phyloP scores from a whole-genome alignment of 2,329 filamentous ascomycete species.

The Pseudogymnoascus sp. region DNA sequence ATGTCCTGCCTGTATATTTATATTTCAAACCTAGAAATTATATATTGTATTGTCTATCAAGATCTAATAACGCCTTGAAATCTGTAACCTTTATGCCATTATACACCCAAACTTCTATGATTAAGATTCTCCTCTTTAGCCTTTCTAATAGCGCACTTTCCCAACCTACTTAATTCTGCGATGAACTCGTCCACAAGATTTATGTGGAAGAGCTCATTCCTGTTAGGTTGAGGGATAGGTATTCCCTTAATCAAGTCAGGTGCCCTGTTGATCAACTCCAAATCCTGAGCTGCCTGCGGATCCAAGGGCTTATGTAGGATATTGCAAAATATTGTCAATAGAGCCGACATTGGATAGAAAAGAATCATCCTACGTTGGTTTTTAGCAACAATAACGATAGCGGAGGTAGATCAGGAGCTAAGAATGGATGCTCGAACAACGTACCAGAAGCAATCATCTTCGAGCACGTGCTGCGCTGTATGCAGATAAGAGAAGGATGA shows the following conservation, averaged over 20 bases:
- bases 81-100: background rate
- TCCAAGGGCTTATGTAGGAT: conserved; percentile 40
- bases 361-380: conserved; percentile 38
- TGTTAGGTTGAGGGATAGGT: conserved; percentile 25
- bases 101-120: background rate
- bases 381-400: conserved; percentile 20
- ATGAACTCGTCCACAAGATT: conserved; percentile 36
- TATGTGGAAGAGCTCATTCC: conserved; percentile 33
- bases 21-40: background rate
- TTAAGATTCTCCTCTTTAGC: background rate
- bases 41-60: background rate
- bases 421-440: conserved; percentile 32
- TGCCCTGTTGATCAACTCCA: conserved; percentile 36
- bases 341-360: conserved; percentile 48
- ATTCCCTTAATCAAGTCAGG: conserved; percentile 37
- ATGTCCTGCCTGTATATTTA: background rate
- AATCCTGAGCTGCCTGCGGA: conserved; percentile 34
- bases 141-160: conserved; percentile 28
- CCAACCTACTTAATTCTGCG: conserved; percentile 35
- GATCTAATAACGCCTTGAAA: background rate
- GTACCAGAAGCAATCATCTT: conserved; percentile 35
- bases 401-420: conserved; percentile 28
- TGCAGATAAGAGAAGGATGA: conserved; percentile 43
- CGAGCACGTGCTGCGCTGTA: conserved; percentile 34
- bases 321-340: conserved; percentile 46